Evolutionary conservation across 352 stramenopile genomes (phyloP).

Genomic region (Peronosclerospora sorghi): DNA sequence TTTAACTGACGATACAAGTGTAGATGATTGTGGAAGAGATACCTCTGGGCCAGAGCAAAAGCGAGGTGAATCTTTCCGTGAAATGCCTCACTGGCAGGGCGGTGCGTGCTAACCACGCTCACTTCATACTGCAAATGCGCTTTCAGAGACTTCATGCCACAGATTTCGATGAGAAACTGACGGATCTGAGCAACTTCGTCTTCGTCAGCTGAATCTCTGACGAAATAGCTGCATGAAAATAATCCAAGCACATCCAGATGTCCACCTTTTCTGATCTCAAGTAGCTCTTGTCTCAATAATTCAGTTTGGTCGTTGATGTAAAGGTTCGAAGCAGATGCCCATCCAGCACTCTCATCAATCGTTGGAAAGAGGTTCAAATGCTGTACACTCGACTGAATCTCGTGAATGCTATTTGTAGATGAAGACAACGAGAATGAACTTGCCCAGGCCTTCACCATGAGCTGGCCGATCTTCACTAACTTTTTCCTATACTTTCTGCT

Average conservation of each 20-base stretch:
- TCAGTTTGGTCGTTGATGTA: conserved; percentile 63
- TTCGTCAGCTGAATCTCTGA: conserved; percentile 5
- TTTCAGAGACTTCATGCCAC: conserved; percentile 41
- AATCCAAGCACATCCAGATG: conserved; percentile 41
- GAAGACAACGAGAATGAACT: conserved; percentile 4
- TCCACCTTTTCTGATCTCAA: conserved; percentile 5
- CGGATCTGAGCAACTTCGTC: conserved; percentile 9
- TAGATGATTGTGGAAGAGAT: conserved; percentile 38
- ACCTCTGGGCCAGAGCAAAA: conserved; percentile 38
- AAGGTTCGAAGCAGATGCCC: conserved; percentile 21
- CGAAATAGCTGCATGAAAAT: conserved; percentile 41
- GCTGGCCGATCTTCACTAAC: conserved; percentile 15
- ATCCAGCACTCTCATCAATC: conserved; percentile 9
- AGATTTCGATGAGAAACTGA: conserved; percentile 34
- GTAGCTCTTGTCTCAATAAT: conserved; percentile 23
- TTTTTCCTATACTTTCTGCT: conserved; percentile 22
- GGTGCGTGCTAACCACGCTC: conserved; percentile 28
- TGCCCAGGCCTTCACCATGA: conserved; percentile 20
- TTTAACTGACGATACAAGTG: conserved; percentile 29
- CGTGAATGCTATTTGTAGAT: conserved; percentile 1
- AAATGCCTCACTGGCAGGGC: conserved; percentile 17
- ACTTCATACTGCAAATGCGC: conserved; percentile 39
- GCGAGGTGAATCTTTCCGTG: conserved; percentile 15
- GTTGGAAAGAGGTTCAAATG: conserved; percentile 22
- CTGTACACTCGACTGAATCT: conserved; percentile 21